Evolutionary conservation across 805 yeast species (phyloP).

Genomic region (Metschnikowia corniflorae): DNA sequence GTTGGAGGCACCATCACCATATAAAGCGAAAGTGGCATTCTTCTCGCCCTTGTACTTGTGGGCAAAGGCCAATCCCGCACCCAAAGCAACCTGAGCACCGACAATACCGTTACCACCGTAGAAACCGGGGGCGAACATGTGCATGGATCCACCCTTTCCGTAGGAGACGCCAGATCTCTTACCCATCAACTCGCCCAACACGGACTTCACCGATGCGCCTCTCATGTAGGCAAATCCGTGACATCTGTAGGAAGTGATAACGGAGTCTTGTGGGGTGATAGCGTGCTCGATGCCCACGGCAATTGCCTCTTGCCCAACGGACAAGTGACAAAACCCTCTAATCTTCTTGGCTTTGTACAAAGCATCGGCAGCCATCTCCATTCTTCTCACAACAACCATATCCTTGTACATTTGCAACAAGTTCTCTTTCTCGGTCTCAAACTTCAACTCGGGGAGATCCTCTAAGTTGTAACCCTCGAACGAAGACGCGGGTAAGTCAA

Average conservation of each 20-base stretch:
- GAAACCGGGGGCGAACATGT: conserved; percentile 92
- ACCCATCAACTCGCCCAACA: conserved; percentile 96
- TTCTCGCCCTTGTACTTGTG: conserved; percentile 85
- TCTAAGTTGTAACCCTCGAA: conserved; percentile 83
- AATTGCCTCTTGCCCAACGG: conserved; percentile 98
- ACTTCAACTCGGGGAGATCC: conserved; percentile 59
- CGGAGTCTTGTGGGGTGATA: conserved; percentile 75
- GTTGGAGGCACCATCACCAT: conserved; percentile 99
- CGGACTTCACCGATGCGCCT: conserved; percentile 87
- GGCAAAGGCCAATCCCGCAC: conserved; percentile 97
- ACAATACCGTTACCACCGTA: conserved; percentile 99
- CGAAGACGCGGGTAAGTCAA: conserved; percentile 72
- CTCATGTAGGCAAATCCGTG: conserved; percentile 98
- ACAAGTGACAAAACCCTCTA: conserved; percentile 98
- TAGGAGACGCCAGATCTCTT: conserved; percentile 89
- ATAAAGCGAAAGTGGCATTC: conserved; percentile 80
- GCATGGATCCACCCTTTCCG: conserved; percentile 99
- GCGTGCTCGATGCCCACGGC: conserved; percentile 98
- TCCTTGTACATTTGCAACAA: conserved; percentile 93
- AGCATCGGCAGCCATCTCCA: conserved; percentile 99
- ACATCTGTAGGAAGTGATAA: conserved; percentile 97
- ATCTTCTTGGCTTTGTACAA: conserved; percentile 97
- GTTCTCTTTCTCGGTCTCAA: conserved; percentile 76
- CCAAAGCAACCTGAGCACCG: conserved; percentile 98
- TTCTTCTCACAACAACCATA: conserved; percentile 89